These are phyloP conservation scores for Cichorium intybus DNA, from an alignment of 140 eudicot genomes.

Conservation along the genomic window DNA sequence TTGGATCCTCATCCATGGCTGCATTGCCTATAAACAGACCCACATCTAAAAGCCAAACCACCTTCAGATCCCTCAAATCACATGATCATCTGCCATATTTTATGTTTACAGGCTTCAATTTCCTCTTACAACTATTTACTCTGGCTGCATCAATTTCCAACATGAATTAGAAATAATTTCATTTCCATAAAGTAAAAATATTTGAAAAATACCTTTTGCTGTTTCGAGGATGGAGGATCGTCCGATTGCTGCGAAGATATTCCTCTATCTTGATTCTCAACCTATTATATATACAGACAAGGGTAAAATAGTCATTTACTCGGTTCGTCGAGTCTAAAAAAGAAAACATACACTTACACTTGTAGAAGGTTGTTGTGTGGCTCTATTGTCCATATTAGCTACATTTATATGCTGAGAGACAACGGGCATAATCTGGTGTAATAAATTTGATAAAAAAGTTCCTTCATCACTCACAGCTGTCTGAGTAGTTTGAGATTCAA, in stretches of 20 bases:
- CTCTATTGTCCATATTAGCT: conserved; percentile 24
- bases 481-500: too few species aligned
- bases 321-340: not conserved
- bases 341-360: conserved; percentile 13
- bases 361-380: conserved; percentile 29
- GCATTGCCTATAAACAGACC: too few species aligned
- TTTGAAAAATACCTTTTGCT: conserved; percentile 64
- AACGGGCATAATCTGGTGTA: conserved; percentile 83
- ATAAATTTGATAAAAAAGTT: conserved; percentile 56
- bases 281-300: too few species aligned
- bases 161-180: too few species aligned
- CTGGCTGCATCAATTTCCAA: conserved; percentile 24
- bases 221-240: conserved; percentile 46
- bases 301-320: conserved; percentile 10
- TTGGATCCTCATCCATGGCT: conserved; percentile 13
- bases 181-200: not conserved
- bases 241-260: conserved; percentile 36
- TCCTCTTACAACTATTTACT: too few species aligned
- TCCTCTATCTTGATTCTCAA: conserved; percentile 36
- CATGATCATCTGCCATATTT: not conserved
- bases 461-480: conserved; percentile 47
- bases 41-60: conserved; percentile 6
- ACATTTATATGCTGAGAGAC: conserved; percentile 49
- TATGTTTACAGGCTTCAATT: too few species aligned
- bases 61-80: not conserved